Base-by-base conservation (phyloP, 805 yeast genomes). In the Candida loeiensis region DNA sequence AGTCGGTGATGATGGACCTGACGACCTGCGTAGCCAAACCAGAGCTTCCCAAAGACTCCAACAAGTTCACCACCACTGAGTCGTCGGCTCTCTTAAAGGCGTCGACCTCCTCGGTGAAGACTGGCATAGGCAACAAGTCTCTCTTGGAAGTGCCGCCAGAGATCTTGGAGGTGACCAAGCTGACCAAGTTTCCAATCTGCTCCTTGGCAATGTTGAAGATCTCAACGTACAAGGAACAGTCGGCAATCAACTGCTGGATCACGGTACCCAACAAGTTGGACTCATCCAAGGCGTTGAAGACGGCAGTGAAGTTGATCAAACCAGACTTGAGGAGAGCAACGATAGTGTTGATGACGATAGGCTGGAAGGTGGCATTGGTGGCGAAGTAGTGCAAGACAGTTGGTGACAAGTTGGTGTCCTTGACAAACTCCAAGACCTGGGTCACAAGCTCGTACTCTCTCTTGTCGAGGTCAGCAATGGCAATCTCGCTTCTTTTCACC, bases 21-120 rank as follows among this genome's bases (percentile, higher is more conserved):
- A 68, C 67, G 9, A 68, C 70, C 18, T 63, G 59, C 17, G 62
- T 43, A 6, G 66, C 72, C 44, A 68, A 63, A n/a, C 74, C 74
- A 12, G 72, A 66, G 22, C 55, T 42, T 18, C 56, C 67, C 49
- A 68, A 59, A n/a, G 71, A 64, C 42, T 68, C 63, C 48, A 68
- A 61, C 37, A 68, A 52, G 36, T 64, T 63, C 22, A 58, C 56
- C 11, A 66, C 56, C 19, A 67, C 53, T 9, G 52, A 51, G 14
- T 50, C 37, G 41, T 56, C 63, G 34, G 44, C 48, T 40, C 50
- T 39, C 42, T 45, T 49, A 24, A 44, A 45, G 12, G 43, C 42
- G 37, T 16, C 22, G n/a, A 40, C 31, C 22, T 19, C 39, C 16
- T 36, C 25, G 17, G 44, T 12, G 33, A 31, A 22, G 13, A n/a